Evolutionary conservation across 2,329 filamentous ascomycete genomes (phyloP).

Genomic region (Mariannaea sp.): DNA sequence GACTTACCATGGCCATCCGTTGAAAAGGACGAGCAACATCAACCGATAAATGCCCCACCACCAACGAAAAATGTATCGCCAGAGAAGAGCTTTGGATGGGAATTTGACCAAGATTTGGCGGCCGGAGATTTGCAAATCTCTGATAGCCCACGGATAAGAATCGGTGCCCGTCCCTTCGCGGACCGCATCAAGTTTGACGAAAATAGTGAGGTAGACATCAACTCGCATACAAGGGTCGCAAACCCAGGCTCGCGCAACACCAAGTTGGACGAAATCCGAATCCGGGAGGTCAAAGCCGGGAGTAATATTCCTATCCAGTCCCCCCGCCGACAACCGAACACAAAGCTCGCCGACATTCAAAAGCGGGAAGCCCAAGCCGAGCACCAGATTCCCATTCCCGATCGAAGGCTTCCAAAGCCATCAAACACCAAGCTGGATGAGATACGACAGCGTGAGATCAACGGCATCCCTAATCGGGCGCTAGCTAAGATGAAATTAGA

Average conservation of each 20-base stretch:
- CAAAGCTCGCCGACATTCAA: slow-evolving; percentile 46
- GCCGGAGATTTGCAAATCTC: slow-evolving; percentile 60
- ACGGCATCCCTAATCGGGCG: slow-evolving; percentile 51
- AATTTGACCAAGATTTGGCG: slow-evolving; percentile 63
- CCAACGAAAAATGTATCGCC: slow-evolving; percentile 44
- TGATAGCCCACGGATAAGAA: slow-evolving; percentile 57
- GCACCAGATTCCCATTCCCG: slow-evolving; percentile 39
- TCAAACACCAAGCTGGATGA: slow-evolving; percentile 56
- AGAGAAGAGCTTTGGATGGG: slow-evolving; percentile 59
- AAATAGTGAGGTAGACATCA: slow-evolving; percentile 38
- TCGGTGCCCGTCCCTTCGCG: slow-evolving; percentile 44
- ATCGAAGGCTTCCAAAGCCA: slow-evolving; percentile 37
- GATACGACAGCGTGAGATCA: slow-evolving; percentile 50
- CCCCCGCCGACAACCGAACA: slow-evolving; percentile 32
- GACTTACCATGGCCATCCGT: slow-evolving; percentile 43
- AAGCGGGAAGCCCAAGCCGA: slow-evolving; percentile 42
- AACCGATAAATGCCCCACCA: slow-evolving; percentile 1
- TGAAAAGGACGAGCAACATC: slow-evolving; percentile 31
- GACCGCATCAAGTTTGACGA: slow-evolving; percentile 42
- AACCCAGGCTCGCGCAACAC: slow-evolving; percentile 46
- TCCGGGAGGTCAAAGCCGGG: slow-evolving; percentile 46
- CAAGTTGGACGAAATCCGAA: slow-evolving; percentile 52
- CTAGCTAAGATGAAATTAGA: slow-evolving; percentile 56
- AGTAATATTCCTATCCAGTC: slow-evolving; percentile 32
- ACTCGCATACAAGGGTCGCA: slow-evolving; percentile 36